Evolutionary conservation across 1,284 basidiomycete species (phyloP), one percentile per base, ranked within the genome.

Genomic region (Cryptococcus maquisensis): DNA sequence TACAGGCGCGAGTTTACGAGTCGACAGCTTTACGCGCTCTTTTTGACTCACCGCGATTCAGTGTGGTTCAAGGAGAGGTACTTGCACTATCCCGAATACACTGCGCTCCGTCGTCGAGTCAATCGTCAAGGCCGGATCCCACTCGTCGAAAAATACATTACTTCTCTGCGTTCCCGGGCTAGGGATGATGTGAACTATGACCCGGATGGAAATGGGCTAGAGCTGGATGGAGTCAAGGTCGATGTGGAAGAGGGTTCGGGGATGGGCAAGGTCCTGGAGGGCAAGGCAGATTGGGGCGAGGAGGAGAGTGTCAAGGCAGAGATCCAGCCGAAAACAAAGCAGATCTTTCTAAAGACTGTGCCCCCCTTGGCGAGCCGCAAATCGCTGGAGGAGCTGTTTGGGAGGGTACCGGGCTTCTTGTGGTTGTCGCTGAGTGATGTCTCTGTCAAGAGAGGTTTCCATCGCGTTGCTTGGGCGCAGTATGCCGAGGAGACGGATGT

Each of bases 51-150:
- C 78, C 83, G 85, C 75, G 87, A 87, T 69, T 89, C 88, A 20
- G 86, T 88, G 9, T 97, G 93, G 93, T 96, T 95, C 79, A 83
- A 85, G 57, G 93, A 97, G 79, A 90, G 90, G 73, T 97, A 97
- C 78, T 88, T 89, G 53, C 85, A 86, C 51, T 74, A 83, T 20
- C 78, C 83, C 47, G 87, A 89, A 64, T 82, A 81, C 67, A 80
- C 81, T 51, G 80, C 81, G 44, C 78, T 91, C 68, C 85, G 93
- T 62, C 80, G 79, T 57, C 81, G 89, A 63, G 82, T 91, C 56
- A 84, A 87, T 73, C 86, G 84, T 72, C 84, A 87, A 64, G 91
- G 89, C 7, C 88, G 90, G 83, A 84, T 82, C 66, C 85, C 86
- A 24, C 81, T 84, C 61, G 75, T 86, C 49, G 81, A 84, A 62